Evolutionary conservation across 345 rosid genomes (phyloP).

Genomic region (Cardiospermum halicacabum): DNA sequence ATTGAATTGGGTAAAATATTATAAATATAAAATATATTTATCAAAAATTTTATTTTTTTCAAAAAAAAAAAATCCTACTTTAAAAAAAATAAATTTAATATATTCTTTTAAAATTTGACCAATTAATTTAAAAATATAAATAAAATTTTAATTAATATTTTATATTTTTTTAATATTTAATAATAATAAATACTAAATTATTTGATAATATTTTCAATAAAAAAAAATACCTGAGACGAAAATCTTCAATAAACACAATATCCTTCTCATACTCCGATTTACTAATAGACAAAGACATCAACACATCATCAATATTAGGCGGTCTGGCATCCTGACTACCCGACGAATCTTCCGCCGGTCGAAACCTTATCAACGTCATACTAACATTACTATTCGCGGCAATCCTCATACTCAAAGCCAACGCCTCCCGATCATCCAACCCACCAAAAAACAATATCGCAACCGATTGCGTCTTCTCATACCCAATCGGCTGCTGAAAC

Average conservation of each 20-base stretch:
- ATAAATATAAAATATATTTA: no score
- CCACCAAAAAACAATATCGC: slow-evolving; percentile 81
- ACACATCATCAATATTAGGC: slow-evolving; percentile 24
- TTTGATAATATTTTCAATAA: no score
- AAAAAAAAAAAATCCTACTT: no score
- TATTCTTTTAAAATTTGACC: no score
- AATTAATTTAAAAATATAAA: no score
- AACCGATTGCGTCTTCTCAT: slow-evolving; percentile 45
- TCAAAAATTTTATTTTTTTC: no score
- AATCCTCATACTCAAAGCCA: slow-evolving; percentile 62
- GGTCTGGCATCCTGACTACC: not conserved
- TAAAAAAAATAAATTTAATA: no score
- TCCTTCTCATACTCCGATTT: slow-evolving; percentile 42
- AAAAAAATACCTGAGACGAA: slow-evolving; percentile 42
- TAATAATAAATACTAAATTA: no score
- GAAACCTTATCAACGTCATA: slow-evolving; percentile 60
- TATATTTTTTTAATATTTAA: no score
- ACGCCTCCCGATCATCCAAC: slow-evolving; percentile 86
- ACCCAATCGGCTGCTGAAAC: slow-evolving; percentile 53
- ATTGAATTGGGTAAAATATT: no score
- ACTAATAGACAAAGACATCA: slow-evolving; percentile 38
- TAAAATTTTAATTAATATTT: no score
- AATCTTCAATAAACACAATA: slow-evolving; percentile 46
- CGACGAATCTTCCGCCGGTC: slow-evolving; percentile 4
- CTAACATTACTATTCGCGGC: slow-evolving; percentile 37